Percentiles rank a stretch among this genome's conserved stretches.
phyloP scores from a whole-genome alignment of 345 rosid genomes.

The Mallotus nudiflorus region DNA sequence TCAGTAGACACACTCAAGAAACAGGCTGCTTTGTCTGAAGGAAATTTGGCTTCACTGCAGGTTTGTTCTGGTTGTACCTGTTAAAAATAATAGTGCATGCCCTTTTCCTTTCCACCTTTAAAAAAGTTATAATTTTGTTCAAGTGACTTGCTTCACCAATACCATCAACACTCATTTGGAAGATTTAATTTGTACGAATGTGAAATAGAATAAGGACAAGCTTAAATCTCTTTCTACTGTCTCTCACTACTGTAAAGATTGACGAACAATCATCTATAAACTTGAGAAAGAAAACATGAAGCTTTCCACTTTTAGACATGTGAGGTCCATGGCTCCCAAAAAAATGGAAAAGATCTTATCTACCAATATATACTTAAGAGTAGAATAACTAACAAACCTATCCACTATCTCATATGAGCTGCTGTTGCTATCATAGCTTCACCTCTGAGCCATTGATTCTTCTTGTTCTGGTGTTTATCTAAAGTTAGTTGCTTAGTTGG shows the following conservation, averaged over 20 bases:
- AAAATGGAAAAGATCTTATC: background rate
- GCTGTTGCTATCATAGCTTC: background rate
- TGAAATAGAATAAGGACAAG: background rate
- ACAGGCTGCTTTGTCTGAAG: constrained; percentile 82
- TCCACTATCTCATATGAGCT: background rate
- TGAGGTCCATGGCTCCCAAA: background rate
- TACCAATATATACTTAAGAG: background rate
- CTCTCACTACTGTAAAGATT: background rate
- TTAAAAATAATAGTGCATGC: background rate
- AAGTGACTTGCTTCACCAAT: background rate
- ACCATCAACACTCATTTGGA: background rate
- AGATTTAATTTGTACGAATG: background rate
- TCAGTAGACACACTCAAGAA: constrained; percentile 79
- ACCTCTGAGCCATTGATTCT: background rate
- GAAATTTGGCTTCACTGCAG: constrained; percentile 90
- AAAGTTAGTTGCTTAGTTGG: background rate
- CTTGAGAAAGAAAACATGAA: background rate
- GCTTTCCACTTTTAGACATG: background rate
- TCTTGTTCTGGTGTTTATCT: background rate
- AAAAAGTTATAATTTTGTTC: background rate
- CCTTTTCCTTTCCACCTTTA: too few relatives aligned
- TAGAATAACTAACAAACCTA: background rate
- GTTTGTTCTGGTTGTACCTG: constrained; percentile 31
- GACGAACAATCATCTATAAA: background rate
- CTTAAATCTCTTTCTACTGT: background rate